These are phyloP conservation scores for Microglena sp. DNA, from an alignment of 139 green algal genomes.

Conservation along the genomic window DNA sequence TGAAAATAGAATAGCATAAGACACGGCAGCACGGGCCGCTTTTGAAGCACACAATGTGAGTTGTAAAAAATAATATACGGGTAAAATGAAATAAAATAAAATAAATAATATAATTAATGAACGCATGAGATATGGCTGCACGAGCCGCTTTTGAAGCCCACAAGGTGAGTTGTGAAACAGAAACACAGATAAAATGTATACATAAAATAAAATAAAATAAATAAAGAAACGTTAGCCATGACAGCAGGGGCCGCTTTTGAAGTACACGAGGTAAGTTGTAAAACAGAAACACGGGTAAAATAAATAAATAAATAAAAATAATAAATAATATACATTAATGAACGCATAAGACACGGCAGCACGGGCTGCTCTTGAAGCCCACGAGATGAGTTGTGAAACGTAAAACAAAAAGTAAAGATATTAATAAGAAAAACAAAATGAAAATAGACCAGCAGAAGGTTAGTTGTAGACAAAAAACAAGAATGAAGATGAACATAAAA, in stretches of 20 bases:
- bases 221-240: background rate
- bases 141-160: conserved; percentile 40
- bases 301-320: background rate
- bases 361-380: too few relatives aligned
- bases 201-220: conserved; percentile 1
- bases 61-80: background rate
- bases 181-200: background rate
- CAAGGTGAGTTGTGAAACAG: conserved; percentile 13
- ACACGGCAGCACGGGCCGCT: conserved; percentile 34
- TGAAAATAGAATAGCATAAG: conserved; percentile 54
- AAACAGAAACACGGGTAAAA: background rate
- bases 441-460: too few relatives aligned
- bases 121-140: conserved; percentile 3
- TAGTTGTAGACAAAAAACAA: too few relatives aligned
- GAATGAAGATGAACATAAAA: too few relatives aligned
- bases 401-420: too few relatives aligned
- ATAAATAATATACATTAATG: too few relatives aligned
- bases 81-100: conserved; percentile 15
- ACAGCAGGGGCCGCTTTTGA: too few relatives aligned
- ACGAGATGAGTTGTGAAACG: too few relatives aligned
- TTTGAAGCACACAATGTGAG: conserved; percentile 30
- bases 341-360: too few relatives aligned
- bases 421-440: too few relatives aligned
- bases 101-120: background rate
- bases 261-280: conserved; percentile 1